Conservation (phyloP, 805 yeast species). For the Spathaspora passalidarum region DNA sequence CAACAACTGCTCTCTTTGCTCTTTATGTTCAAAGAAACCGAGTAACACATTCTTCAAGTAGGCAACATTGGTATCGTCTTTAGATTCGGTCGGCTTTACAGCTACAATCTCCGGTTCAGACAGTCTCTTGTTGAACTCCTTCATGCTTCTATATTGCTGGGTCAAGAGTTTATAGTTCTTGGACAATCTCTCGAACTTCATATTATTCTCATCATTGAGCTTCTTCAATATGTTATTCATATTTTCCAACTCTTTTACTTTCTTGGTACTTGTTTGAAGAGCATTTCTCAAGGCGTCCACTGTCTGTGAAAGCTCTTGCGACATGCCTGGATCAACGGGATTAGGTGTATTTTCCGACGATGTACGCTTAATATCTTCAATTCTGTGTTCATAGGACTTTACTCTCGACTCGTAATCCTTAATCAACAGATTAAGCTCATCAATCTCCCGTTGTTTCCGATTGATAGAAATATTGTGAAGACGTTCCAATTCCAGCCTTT, state of each 20-base stretch:
- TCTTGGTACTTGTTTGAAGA: slow-evolving; percentile 47
- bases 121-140: neutral
- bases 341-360: neutral
- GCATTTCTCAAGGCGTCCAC: slow-evolving; percentile 50
- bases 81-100: neutral
- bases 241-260: slow-evolving; percentile 54
- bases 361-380: slow-evolving; percentile 11
- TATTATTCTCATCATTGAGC: slow-evolving; percentile 62
- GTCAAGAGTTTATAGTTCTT: slow-evolving; percentile 67
- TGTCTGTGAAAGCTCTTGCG: slow-evolving; percentile 24
- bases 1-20: slow-evolving; percentile 79
- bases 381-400: slow-evolving; percentile 35
- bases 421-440: slow-evolving; percentile 46
- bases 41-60: slow-evolving; percentile 86
- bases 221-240: slow-evolving; percentile 52
- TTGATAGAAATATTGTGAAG: slow-evolving; percentile 48
- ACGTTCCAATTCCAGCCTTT: slow-evolving; percentile 57
- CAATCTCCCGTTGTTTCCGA: slow-evolving; percentile 63
- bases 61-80: slow-evolving; percentile 40
- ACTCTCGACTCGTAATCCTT: slow-evolving; percentile 42
- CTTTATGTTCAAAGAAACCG: slow-evolving; percentile 88
- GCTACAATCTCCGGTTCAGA: slow-evolving; percentile 4
- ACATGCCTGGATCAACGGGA: neutral
- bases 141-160: slow-evolving; percentile 49
- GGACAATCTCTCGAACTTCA: slow-evolving; percentile 65